Evolutionary conservation across 306 rosid species (phyloP).

Genomic region (Albizia julibrissin): DNA sequence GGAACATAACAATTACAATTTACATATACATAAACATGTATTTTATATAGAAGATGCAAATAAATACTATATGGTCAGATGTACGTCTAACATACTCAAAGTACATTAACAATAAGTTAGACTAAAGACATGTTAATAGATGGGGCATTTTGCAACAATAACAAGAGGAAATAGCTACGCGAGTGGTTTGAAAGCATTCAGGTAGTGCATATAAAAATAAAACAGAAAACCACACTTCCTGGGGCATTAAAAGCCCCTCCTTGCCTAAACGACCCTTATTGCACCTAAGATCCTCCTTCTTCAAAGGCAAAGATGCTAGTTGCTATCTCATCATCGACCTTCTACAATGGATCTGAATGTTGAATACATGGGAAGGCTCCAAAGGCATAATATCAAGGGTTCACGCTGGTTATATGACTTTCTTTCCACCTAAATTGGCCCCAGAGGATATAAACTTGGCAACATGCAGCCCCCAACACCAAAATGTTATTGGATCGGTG

Average conservation of each 20-base stretch:
- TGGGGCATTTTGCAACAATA: neutral
- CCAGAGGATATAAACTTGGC: neutral
- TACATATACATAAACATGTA: neutral
- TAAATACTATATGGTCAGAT: neutral
- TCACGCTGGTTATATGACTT: neutral
- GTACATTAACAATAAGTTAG: neutral
- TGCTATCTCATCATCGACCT: constrained; percentile 3
- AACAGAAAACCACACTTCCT: neutral
- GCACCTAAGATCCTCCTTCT: neutral
- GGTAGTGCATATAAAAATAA: neutral
- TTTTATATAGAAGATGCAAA: neutral
- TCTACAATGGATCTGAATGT: neutral
- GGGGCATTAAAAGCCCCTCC: neutral
- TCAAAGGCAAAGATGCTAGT: neutral
- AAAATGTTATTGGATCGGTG: neutral
- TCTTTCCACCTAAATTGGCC: neutral
- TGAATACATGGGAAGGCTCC: neutral
- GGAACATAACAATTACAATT: neutral
- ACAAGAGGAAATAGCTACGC: neutral
- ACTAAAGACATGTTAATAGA: neutral
- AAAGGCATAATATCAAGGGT: neutral
- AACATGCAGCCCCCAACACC: neutral
- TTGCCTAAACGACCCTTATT: neutral
- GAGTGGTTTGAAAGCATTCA: constrained; percentile 2
- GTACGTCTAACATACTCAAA: neutral